These are phyloP conservation scores for Rhododendron vialii DNA, from an alignment of 148 eudicot genomes.

Conservation along the genomic window DNA sequence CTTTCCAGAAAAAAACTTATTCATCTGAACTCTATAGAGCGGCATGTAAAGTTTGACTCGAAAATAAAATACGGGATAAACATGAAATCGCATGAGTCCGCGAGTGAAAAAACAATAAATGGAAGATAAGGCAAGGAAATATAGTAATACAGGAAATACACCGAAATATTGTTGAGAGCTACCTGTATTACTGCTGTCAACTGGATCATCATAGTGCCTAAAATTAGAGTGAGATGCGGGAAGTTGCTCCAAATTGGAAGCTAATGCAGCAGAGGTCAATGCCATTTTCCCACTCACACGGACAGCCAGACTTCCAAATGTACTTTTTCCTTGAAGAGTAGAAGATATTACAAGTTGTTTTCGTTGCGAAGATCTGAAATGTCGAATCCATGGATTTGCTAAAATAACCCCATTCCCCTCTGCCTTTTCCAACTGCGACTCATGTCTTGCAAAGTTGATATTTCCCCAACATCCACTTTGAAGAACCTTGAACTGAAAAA, in stretches of 20 bases:
- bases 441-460: slow-evolving; percentile 31
- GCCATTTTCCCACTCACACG: slow-evolving; percentile 14
- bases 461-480: slow-evolving; percentile 57
- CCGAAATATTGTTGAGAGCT: slow-evolving; percentile 6
- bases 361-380: slow-evolving; percentile 35
- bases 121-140: neutral
- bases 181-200: slow-evolving; percentile 44
- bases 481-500: slow-evolving; percentile 53
- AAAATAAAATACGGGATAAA: neutral
- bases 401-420: slow-evolving; percentile 23
- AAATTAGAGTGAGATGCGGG: slow-evolving; percentile 21
- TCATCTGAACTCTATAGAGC: neutral
- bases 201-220: slow-evolving; percentile 27
- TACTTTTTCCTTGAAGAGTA: slow-evolving; percentile 16
- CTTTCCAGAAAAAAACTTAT: neutral
- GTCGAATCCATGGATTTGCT: slow-evolving; percentile 61
- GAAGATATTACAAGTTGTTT: slow-evolving; percentile 16
- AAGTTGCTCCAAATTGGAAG: slow-evolving; percentile 17
- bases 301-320: slow-evolving; percentile 18
- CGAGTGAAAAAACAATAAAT: neutral
- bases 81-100: neutral
- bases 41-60: neutral
- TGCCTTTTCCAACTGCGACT: slow-evolving; percentile 24
- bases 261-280: slow-evolving; percentile 21
- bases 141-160: neutral